These are phyloP conservation scores for Penicillium cataractarum DNA, from an alignment of 495 filamentous ascomycete species.

Conservation along the genomic window DNA sequence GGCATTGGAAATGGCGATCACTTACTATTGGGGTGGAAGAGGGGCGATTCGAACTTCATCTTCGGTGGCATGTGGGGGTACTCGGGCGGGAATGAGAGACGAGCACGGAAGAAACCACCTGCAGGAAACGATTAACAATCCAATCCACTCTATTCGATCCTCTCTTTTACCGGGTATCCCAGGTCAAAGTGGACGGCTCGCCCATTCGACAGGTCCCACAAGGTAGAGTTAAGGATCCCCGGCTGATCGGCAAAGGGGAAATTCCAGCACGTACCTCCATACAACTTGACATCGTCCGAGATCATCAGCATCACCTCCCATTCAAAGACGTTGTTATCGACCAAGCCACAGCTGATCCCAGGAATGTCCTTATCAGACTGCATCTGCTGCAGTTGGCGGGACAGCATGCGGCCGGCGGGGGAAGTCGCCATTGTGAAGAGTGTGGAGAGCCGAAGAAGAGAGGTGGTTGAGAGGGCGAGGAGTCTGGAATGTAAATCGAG, in stretches of 20 bases:
- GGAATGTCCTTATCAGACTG: constrained; percentile 88
- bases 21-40: constrained; percentile 92
- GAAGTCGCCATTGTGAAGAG: constrained; percentile 50
- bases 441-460: constrained; percentile 1
- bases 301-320: constrained; percentile 99
- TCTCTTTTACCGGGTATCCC: too few species aligned
- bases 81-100: constrained; percentile 74
- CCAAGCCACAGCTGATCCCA: constrained; percentile 89
- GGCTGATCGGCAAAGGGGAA: background rate
- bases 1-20: constrained; percentile 14
- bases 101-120: constrained; percentile 90
- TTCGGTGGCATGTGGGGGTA: constrained; percentile 92
- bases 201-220: background rate
- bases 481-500: background rate
- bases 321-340: constrained; percentile 91
- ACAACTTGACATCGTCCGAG: constrained; percentile 91
- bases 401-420: constrained; percentile 73
- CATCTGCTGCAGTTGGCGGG: constrained; percentile 89
- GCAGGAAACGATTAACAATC: constrained; percentile 14
- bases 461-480: background rate
- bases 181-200: background rate
- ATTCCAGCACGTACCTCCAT: constrained; percentile 66
- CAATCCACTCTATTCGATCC: background rate
- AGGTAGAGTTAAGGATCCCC: background rate
- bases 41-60: constrained; percentile 84